Base-by-base conservation (phyloP, 768 basidiomycete genomes). In the Pisolithus sp. region DNA sequence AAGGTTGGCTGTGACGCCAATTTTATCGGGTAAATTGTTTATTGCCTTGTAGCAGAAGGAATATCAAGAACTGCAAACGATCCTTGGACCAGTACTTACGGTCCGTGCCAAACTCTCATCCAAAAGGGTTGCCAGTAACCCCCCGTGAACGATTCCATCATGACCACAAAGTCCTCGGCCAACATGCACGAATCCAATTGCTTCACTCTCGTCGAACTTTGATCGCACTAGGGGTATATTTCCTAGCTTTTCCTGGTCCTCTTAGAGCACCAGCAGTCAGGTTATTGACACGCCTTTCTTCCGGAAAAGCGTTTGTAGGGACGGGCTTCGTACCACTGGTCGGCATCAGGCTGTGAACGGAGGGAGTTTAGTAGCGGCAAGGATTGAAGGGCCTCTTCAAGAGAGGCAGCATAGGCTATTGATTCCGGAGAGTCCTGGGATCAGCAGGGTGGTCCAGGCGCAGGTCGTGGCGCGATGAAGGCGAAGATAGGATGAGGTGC, bases 141-240 rank as follows among this genome's bases (percentile, higher is more conserved):
- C 95, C 0, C 95, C 95, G 59, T 99, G 95, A 3, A 97, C 72
- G 54, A 99, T 93, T 0, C 95, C 95, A 68, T 95, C 93, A 56
- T 95, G 87, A 4, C 90, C 94, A 62, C 95, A 98, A 48, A 98
- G 55, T 2, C 85, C 88, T 39, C 88, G 71, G 2, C 95, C 95
- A 2, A 96, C 73, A 60, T 97, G 95, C 2, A 93, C 50, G 53
- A 96, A 72, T 5, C 82, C 73, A 24, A 82, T 62, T 9, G 80
- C 79, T 68, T 92, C 89, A 10, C 74, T 75, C 63, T 93, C 89
- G 69, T 96, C 92, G 50, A 71, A 74, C 59, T 74, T 80, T 17
- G 80, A 80, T 20, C 93, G 78, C 10, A 91, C 80, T 3, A 98
- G 62, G 3, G 93, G 93, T 18, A 77, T 74, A 51, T 95, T 64